Evolutionary conservation across 2,329 filamentous ascomycete genomes (phyloP).

Genomic region (Lasiodiplodia sp.): DNA sequence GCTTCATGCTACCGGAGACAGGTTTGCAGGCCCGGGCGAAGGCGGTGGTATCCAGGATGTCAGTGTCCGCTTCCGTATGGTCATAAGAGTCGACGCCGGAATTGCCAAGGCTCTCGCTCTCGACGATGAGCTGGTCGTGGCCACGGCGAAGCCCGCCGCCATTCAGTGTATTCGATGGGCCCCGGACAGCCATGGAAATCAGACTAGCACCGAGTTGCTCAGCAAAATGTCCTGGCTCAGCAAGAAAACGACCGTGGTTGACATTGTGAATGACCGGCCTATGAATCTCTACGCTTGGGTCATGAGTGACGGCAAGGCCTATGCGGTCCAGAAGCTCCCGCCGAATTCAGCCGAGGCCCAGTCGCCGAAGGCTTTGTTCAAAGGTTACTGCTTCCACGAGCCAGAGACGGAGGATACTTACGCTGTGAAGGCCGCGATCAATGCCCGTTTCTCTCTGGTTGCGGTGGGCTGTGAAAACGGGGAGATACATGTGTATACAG

Average conservation of each 20-base stretch:
- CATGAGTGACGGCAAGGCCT: constrained; percentile 84
- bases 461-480: constrained; percentile 85
- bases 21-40: constrained; percentile 75
- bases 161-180: constrained; percentile 97
- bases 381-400: constrained; percentile 87
- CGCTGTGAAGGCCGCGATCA: constrained; percentile 81
- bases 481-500: constrained; percentile 86
- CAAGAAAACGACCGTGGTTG: constrained; percentile 71
- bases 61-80: constrained; percentile 92
- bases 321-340: constrained; percentile 79
- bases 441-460: constrained; percentile 92
- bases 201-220: constrained; percentile 90
- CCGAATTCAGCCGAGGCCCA: constrained; percentile 51
- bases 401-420: constrained; percentile 67
- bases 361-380: constrained; percentile 74
- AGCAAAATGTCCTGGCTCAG: constrained; percentile 86
- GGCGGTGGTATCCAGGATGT: constrained; percentile 83
- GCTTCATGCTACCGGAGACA: constrained; percentile 47
- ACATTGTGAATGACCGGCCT: constrained; percentile 92
- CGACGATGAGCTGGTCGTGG: constrained; percentile 91
- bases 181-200: constrained; percentile 78
- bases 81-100: constrained; percentile 96
- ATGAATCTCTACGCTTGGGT: constrained; percentile 98
- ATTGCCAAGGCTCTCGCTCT: constrained; percentile 87
- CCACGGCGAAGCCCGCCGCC: constrained; percentile 90